Conservation (phyloP, 2,329 filamentous ascomycete species). For the Ascochyta rabiei region DNA sequence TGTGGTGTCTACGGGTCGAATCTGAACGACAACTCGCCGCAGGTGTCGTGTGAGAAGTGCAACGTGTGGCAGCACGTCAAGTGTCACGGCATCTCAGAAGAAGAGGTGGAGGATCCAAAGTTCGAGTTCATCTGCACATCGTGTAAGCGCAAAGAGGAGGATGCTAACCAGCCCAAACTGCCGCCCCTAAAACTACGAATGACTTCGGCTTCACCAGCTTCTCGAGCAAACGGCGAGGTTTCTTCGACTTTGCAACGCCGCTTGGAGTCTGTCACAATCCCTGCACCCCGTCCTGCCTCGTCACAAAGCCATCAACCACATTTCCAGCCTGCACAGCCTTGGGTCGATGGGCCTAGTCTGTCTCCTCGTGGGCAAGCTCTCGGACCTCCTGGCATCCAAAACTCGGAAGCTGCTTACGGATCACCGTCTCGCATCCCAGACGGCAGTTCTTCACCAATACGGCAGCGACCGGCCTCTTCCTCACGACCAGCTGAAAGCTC, state of each 20-base stretch:
- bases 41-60: conserved; percentile 90
- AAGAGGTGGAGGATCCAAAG: conserved; percentile 73
- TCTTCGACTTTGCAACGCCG: conserved; percentile 14
- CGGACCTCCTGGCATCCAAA: conserved; percentile 50
- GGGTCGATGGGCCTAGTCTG: conserved; percentile 52
- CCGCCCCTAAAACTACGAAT: conserved; percentile 65
- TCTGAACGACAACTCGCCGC: conserved; percentile 88
- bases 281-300: conserved; percentile 17
- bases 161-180: conserved; percentile 66
- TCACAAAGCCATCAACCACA: conserved; percentile 28
- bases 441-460: conserved; percentile 37
- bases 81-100: conserved; percentile 79
- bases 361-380: conserved; percentile 53
- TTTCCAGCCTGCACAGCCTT: conserved; percentile 31
- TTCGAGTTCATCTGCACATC: conserved; percentile 86
- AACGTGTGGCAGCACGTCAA: conserved; percentile 97
- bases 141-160: conserved; percentile 73
- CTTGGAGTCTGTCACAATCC: conserved; percentile 31
- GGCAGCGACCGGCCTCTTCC: conserved; percentile 30
- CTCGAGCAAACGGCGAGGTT: conserved; percentile 29
- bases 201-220: conserved; percentile 55
- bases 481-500: conserved; percentile 23
- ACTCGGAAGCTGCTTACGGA: conserved; percentile 46
- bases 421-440: conserved; percentile 36
- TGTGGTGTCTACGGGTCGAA: conserved; percentile 91